phyloP scores from a whole-genome alignment of 768 basidiomycete species.

The Collybiopsis luxurians region DNA sequence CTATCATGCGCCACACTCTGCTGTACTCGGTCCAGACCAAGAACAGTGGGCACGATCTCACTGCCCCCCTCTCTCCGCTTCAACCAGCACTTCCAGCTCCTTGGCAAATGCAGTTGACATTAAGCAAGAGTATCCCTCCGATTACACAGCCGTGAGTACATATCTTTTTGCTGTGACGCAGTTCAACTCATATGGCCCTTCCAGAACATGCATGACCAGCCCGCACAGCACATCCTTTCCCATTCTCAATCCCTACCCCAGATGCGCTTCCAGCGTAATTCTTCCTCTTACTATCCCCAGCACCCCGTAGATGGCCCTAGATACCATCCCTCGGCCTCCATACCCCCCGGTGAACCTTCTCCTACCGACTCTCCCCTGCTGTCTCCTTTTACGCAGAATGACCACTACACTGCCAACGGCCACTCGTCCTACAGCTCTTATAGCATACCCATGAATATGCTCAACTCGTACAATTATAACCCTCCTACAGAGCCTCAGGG shows the following conservation, averaged over 20 bases:
- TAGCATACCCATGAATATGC: not conserved
- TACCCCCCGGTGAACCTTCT: not conserved
- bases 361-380: slow-evolving; percentile 2
- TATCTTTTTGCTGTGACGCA: too few species aligned
- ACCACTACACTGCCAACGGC: not conserved
- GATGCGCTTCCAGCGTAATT: not conserved
- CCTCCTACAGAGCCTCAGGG: not conserved
- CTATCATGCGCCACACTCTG: not conserved
- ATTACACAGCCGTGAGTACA: not conserved
- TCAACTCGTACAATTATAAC: not conserved
- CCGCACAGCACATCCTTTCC: not conserved
- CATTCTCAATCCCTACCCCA: slow-evolving; percentile 4
- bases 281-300: not conserved
- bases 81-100: not conserved
- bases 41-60: slow-evolving; percentile 1
- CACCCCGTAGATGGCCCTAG: not conserved
- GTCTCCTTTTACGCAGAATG: not conserved
- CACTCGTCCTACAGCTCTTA: slow-evolving; percentile 3
- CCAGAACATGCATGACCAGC: not conserved
- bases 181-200: not conserved
- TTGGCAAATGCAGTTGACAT: not conserved
- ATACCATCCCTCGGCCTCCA: not conserved
- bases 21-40: not conserved
- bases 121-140: not conserved
- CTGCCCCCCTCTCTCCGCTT: not conserved